These are phyloP conservation scores for Metschnikowia kofuensis DNA, from an alignment of 805 yeast genomes.

Conservation along the genomic window DNA sequence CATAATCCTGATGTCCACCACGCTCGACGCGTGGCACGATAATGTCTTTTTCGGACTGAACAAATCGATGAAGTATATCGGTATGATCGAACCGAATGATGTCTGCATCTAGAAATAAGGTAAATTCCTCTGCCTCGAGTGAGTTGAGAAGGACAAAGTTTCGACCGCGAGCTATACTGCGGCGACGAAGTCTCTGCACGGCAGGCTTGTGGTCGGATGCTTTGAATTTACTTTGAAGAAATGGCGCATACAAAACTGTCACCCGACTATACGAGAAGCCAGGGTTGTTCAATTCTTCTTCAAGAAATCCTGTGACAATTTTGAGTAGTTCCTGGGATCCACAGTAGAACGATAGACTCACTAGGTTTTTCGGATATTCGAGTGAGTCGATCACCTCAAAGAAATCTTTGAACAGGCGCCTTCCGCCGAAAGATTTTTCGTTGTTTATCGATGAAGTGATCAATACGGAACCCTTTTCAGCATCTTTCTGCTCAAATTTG, in stretches of 20 bases:
- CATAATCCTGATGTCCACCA: slow-evolving; percentile 31
- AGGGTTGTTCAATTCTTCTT: slow-evolving; percentile 1
- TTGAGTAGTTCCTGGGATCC: slow-evolving; percentile 28
- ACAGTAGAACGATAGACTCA: slow-evolving; percentile 30
- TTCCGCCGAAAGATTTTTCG: slow-evolving; percentile 34
- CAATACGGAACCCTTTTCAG: slow-evolving; percentile 8
- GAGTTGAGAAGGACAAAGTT: slow-evolving; percentile 32
- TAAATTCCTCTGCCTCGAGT: slow-evolving; percentile 29
- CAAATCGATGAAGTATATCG: slow-evolving; percentile 25
- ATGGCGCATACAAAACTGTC: slow-evolving; percentile 14
- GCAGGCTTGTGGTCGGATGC: slow-evolving; percentile 9
- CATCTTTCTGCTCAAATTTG: background rate
- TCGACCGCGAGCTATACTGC: slow-evolving; percentile 36
- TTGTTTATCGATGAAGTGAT: slow-evolving; percentile 27
- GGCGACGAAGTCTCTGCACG: slow-evolving; percentile 33
- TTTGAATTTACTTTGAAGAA: slow-evolving; percentile 11
- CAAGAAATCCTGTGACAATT: slow-evolving; percentile 20
- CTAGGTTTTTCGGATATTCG: slow-evolving; percentile 19
- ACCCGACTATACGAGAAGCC: slow-evolving; percentile 9
- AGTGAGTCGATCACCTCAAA: slow-evolving; percentile 27
- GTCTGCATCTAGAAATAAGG: slow-evolving; percentile 39
- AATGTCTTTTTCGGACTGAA: slow-evolving; percentile 30
- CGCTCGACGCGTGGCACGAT: slow-evolving; percentile 35
- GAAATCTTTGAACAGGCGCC: slow-evolving; percentile 30
- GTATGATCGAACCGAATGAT: slow-evolving; percentile 23